Conservation (phyloP, 179 eudicot genomes). For the Actinidia arguta region DNA sequence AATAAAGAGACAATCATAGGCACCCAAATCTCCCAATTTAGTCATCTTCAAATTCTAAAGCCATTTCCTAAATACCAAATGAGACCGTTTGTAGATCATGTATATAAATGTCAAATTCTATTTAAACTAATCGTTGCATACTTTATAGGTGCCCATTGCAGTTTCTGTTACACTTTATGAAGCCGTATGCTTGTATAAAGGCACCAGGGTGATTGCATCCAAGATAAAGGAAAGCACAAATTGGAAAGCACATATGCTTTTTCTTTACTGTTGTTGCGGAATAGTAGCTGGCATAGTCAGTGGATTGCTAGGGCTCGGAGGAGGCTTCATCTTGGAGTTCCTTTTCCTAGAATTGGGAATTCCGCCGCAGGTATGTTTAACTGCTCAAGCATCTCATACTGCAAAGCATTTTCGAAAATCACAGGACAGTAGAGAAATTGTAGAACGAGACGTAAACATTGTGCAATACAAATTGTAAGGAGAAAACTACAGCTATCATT, state of each 20-base stretch:
- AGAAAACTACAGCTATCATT: neutral
- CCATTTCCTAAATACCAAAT: neutral
- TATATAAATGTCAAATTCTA: neutral
- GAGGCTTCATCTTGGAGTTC: slow-evolving; percentile 83
- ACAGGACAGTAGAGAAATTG: neutral
- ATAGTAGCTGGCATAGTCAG: slow-evolving; percentile 69
- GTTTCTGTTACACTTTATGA: slow-evolving; percentile 49
- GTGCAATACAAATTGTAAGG: neutral
- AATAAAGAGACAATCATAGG: neutral
- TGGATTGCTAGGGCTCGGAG: slow-evolving; percentile 85
- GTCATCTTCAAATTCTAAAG: neutral
- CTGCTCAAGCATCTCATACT: neutral
- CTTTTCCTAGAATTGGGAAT: slow-evolving; percentile 78
- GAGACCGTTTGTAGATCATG: neutral
- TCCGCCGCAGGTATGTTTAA: slow-evolving; percentile 73
- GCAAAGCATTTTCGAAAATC: slow-evolving; percentile 1
- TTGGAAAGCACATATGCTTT: slow-evolving; percentile 49
- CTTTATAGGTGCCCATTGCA: slow-evolving; percentile 51
- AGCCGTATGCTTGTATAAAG: slow-evolving; percentile 58
- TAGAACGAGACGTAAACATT: neutral
- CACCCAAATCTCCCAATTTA: neutral
- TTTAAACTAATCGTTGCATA: neutral
- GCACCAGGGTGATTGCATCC: slow-evolving; percentile 55
- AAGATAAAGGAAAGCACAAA: slow-evolving; percentile 42
- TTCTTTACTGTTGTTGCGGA: slow-evolving; percentile 49